These are phyloP conservation scores for Ogataea thermomethanolica DNA, from an alignment of 805 yeast species.

Conservation along the genomic window DNA sequence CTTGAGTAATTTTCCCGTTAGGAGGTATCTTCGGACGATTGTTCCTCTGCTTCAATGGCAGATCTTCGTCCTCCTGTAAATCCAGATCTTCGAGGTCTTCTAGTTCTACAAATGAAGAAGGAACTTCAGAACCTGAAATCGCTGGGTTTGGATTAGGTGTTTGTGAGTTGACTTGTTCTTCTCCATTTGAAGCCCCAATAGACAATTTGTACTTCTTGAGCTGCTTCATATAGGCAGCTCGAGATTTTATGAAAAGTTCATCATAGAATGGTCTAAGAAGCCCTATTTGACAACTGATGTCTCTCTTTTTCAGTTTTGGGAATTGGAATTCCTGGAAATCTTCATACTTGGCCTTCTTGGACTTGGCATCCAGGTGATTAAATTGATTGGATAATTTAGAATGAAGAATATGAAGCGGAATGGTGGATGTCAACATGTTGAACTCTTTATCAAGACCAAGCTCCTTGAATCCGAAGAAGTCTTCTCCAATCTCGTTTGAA, in stretches of 20 bases:
- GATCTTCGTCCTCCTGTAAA: slow-evolving; percentile 77
- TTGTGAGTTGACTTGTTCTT: slow-evolving; percentile 11
- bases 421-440: slow-evolving; percentile 75
- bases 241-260: slow-evolving; percentile 40
- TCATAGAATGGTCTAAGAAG: slow-evolving; percentile 53
- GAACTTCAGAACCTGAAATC: slow-evolving; percentile 6
- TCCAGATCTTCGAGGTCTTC: slow-evolving; percentile 41
- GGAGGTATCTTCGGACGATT: slow-evolving; percentile 83
- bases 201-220: slow-evolving; percentile 37
- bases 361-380: slow-evolving; percentile 41
- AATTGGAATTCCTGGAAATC: slow-evolving; percentile 59
- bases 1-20: slow-evolving; percentile 72
- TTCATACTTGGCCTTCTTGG: slow-evolving; percentile 53
- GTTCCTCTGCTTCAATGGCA: slow-evolving; percentile 74
- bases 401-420: slow-evolving; percentile 86
- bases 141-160: not conserved
- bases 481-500: slow-evolving; percentile 91
- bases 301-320: slow-evolving; percentile 48
- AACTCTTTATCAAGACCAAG: slow-evolving; percentile 91
- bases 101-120: slow-evolving; percentile 22
- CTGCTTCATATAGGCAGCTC: slow-evolving; percentile 39
- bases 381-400: slow-evolving; percentile 64
- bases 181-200: slow-evolving; percentile 2
- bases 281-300: slow-evolving; percentile 53
- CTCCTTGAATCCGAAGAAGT: slow-evolving; percentile 95